Base-by-base conservation (phyloP, 106 monocot species). In the Gastrodia elata region DNA sequence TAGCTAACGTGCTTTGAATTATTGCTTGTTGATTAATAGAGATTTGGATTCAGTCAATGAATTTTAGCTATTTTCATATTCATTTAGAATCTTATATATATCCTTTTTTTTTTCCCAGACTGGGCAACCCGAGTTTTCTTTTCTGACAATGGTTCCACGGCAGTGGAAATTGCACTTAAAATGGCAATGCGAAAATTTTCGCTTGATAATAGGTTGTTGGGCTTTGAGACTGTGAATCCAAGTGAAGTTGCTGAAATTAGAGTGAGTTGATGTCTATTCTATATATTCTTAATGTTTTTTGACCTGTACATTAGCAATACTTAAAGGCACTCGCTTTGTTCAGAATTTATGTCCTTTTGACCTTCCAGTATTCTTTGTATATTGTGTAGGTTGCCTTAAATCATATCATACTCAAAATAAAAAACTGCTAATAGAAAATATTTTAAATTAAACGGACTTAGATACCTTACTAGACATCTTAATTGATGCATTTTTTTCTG, bases 71-170 rank as follows among this genome's bases (percentile, higher is more conserved):
- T 28, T 61, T 14, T 61, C 30, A 61, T 61, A 30, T 61, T 61
- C 14, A 61, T 61, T 61, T 28, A 32, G 30, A 61, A 32, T 52
- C 22, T n/a, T 52, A 22, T 52, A 61, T 28, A 27, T 28, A 30
- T 30, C 0, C 1, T 59, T 61, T 52, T 61, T 11, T 61, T 32
- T 78, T 55, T 10, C 42, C 46, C 78, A 98, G 98, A 85, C 70
- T 98, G 98, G 98, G 98, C 98, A 75, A 85, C 90, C 74, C 81
- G 98, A 73, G 73, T 74, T 78, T 98, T 68, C 80, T 98, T 80
- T 85, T 98, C 98, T 73, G 98, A 98, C 81, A 98, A 98, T 82
- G 98, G 98, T 68, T 98, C 98, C 0, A 93, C 98, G 16, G 90
- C 98, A 79, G 74, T 93, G 82, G 98, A 98, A 91, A 89, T 98